Evolutionary conservation across 139 green algal genomes (phyloP).

Genomic region (Edaphochlamys debaryana): DNA sequence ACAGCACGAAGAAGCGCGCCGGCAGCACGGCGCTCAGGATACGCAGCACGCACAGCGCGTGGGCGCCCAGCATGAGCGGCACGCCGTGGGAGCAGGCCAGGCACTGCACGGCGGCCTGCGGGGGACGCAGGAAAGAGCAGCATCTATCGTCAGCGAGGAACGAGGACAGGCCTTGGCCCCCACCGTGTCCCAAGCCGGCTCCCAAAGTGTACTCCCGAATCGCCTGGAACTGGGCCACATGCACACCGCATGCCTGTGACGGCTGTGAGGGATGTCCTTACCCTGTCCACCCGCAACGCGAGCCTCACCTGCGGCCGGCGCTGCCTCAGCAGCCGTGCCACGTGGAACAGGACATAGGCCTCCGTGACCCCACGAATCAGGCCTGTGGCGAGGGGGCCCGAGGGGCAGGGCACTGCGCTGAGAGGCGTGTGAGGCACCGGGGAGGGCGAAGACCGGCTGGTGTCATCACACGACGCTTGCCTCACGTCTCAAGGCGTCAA

Average conservation of each 20-base stretch:
- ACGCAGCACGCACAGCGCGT: conserved; percentile 5
- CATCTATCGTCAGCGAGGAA: no score
- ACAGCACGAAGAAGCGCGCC: background rate
- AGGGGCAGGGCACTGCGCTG: background rate
- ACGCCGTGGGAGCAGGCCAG: conserved; percentile 32
- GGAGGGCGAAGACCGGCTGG: background rate
- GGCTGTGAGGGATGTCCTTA: no score
- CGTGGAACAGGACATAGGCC: background rate
- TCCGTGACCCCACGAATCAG: background rate
- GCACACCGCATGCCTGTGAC: no score
- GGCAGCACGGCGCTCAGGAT: conserved; percentile 5
- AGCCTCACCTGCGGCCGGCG: background rate
- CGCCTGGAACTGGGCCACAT: no score
- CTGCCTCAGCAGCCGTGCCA: background rate
- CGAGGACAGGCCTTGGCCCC: no score
- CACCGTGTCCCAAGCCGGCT: no score
- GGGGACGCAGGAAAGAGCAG: no score
- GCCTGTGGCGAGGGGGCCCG: background rate
- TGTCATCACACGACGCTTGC: background rate
- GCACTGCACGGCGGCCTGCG: conserved; percentile 25
- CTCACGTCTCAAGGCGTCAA: no score
- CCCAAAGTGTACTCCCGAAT: no score
- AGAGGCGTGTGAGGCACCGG: no score
- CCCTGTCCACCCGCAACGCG: no score
- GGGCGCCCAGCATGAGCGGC: conserved; percentile 5